Conservation (phyloP, 2,329 filamentous ascomycete species). For the Sodiomyces alkalinus region DNA sequence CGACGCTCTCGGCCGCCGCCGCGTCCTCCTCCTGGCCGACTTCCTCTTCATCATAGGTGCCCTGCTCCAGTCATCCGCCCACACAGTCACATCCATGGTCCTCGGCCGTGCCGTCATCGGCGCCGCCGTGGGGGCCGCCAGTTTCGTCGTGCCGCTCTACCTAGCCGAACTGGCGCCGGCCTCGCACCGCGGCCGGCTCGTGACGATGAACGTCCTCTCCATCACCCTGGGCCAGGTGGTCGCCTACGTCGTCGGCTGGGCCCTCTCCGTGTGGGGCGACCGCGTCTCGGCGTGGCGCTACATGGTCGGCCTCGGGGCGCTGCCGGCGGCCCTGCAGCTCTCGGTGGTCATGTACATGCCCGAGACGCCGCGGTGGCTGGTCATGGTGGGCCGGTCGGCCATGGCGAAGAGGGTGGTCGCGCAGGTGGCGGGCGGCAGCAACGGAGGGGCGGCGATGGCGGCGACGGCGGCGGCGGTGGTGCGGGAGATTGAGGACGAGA, state of each 20-base stretch:
- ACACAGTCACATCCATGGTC: conserved; percentile 48
- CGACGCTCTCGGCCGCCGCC: conserved; percentile 44
- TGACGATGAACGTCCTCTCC: conserved; percentile 70
- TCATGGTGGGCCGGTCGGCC: conserved; percentile 46
- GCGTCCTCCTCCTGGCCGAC: conserved; percentile 48
- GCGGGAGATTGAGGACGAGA: conserved; percentile 56
- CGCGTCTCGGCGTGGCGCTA: conserved; percentile 60
- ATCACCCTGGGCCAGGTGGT: conserved; percentile 81
- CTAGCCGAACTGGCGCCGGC: conserved; percentile 77
- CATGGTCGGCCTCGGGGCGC: conserved; percentile 76
- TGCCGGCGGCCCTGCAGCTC: conserved; percentile 61
- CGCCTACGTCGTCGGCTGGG: conserved; percentile 74
- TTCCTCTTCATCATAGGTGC: conserved; percentile 55
- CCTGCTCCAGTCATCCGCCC: conserved; percentile 43
- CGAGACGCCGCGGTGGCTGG: conserved; percentile 79
- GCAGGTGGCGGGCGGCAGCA: conserved; percentile 42
- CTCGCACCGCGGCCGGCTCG: conserved; percentile 58
- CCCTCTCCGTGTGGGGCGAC: conserved; percentile 42
- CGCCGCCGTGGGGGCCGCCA: conserved; percentile 58
- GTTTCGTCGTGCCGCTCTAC: conserved; percentile 74
- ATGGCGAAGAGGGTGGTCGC: conserved; percentile 51
- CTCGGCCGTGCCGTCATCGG: conserved; percentile 54
- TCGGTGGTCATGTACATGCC: conserved; percentile 58
- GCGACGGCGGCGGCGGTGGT: conserved; percentile 44
- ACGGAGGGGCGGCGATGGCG: conserved; percentile 23